Evolutionary conservation across 2,329 filamentous ascomycete genomes (phyloP).

Genomic region (Aspergillus felis): DNA sequence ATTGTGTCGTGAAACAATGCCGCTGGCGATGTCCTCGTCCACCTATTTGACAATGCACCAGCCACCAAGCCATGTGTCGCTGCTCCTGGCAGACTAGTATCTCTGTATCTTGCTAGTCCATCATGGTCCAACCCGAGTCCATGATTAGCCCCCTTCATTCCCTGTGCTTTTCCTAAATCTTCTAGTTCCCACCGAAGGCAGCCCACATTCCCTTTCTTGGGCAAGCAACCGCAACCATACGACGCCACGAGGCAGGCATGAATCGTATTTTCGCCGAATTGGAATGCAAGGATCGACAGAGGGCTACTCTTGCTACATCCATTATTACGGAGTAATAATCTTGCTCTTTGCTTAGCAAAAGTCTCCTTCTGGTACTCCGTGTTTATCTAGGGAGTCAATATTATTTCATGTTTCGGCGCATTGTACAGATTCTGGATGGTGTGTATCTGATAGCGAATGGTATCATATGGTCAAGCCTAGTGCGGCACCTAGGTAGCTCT

Average conservation of each 20-base stretch:
- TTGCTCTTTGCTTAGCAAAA: conserved; percentile 1
- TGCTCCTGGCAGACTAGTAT: not conserved
- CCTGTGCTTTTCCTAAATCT: not conserved
- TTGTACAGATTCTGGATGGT: not conserved
- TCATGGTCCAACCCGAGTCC: not conserved
- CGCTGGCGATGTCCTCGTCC: not conserved
- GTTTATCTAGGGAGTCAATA: not conserved
- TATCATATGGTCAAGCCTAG: not conserved
- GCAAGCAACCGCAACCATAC: conserved; percentile 9
- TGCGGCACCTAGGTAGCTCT: not conserved
- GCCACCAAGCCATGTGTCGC: not conserved
- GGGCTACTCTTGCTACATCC: not conserved
- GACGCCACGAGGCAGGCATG: conserved; percentile 17
- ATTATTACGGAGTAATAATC: not conserved
- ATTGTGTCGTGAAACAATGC: not conserved
- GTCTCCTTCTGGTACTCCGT: not conserved
- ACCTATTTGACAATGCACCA: not conserved
- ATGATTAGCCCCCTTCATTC: not conserved
- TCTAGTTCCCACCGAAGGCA: conserved; percentile 4
- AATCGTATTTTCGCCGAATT: conserved; percentile 8
- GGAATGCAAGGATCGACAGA: conserved; percentile 16
- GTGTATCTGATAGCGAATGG: not conserved
- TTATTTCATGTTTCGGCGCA: not conserved
- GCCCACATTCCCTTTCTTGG: conserved; percentile 1
- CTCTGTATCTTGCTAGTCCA: not conserved